Conservation (phyloP, 257 asterid species). For the Solanum sejunctum region DNA sequence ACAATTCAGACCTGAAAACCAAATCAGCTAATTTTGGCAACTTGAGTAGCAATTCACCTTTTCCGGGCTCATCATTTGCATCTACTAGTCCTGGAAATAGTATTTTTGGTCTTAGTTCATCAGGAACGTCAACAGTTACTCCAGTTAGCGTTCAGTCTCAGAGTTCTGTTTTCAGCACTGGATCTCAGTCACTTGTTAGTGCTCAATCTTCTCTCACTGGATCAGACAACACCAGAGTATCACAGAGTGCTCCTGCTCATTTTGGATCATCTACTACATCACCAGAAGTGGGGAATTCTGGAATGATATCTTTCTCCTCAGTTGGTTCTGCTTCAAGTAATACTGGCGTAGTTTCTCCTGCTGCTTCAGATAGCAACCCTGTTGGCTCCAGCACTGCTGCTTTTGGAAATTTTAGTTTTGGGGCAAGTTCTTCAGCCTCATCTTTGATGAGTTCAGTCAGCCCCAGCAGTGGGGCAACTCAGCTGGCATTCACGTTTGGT, state of each 20-base stretch:
- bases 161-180: conserved; percentile 23
- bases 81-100: conserved; percentile 10
- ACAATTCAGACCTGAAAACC: conserved; percentile 8
- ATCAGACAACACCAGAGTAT: not conserved
- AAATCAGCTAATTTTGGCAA: conserved; percentile 17
- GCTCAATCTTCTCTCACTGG: conserved; percentile 12
- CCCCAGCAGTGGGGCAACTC: not conserved
- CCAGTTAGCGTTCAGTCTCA: conserved; percentile 10
- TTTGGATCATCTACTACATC: conserved; percentile 14
- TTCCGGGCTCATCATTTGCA: conserved; percentile 17
- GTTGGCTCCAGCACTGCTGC: not conserved
- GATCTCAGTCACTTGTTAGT: conserved; percentile 16
- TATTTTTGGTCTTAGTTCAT: conserved; percentile 23
- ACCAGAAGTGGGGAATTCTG: conserved; percentile 12
- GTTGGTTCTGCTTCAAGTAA: not conserved
- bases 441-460: not conserved
- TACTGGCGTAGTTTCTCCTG: not conserved
- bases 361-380: not conserved
- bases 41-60: conserved; percentile 4
- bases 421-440: not conserved
- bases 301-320: not conserved
- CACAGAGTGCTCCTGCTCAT: conserved; percentile 17
- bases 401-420: not conserved
- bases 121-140: conserved; percentile 2
- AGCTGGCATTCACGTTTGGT: conserved; percentile 11